Evolutionary conservation across 352 stramenopile genomes (phyloP), one percentile per base, ranked within the genome.

Genomic region (Thalassiosira livingstoniorum): DNA sequence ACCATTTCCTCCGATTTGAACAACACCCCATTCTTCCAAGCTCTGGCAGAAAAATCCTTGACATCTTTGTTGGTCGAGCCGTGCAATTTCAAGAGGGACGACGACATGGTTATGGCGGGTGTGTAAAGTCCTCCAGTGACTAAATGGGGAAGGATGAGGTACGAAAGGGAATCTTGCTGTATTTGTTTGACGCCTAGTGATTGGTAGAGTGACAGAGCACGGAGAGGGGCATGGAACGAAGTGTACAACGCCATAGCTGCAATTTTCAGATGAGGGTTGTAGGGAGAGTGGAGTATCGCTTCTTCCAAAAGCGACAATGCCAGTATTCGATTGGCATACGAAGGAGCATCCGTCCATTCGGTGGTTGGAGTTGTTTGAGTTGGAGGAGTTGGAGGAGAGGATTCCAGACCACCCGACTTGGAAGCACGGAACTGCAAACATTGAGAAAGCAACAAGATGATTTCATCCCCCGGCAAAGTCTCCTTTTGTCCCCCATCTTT

Each of bases 211-310:
- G 82, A 68, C n/a, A 82, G 87, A 2, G 86, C 72, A 62, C 86
- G 82, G 51, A 64, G 39, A 2, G 75, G 47, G 1, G 86, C 72
- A 66, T 87, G 29, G 0, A 91, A 75, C 51, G 65, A n/a, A 39
- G 65, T 72, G 62, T 91, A 92, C 2, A 92, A 68, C 23, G 77
- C 60, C 21, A 93, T 86, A 2, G 83, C 82, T 10, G 80, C 62
- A 73, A 94, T 91, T 82, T 93, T 94, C 0, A 92, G 69, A 68
- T 88, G 82, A 18, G 87, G 80, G 77, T 92, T 94, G 80, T 89
- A 88, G 31, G 90, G 87, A 51, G 90, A 94, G 76, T 90, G 65
- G 42, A 85, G 39, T 4, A 93, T 89, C 1, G 71, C 86, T 45
- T 75, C 45, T 78, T 93, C 86, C 18, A 92, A 58, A 23, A 93